Base-by-base conservation (phyloP, 2,329 filamentous ascomycete genomes). In the Fusarium nisikadoi region DNA sequence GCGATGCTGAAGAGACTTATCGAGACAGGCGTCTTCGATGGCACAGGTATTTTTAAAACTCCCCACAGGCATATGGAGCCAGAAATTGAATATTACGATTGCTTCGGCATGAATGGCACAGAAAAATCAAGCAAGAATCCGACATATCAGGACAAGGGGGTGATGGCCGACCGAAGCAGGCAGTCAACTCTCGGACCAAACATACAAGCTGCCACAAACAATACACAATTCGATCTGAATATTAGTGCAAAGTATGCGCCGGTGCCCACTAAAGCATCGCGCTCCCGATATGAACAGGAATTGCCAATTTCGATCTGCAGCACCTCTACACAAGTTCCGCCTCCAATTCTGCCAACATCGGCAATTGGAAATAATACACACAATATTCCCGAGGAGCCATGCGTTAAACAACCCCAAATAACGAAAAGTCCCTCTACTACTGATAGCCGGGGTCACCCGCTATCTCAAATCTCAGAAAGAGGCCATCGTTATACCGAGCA, bases 61-160 rank as follows among this genome's bases (percentile, higher is more conserved):
- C 29, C 20, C 8, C n/a, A 45, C 12, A 16, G 31, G 27, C 20
- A 14, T 10, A 19, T n/a, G n/a, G 35, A 41, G 29, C 20, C 41
- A 23, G 20, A 23, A 36, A 27, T 41, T n/a, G 33, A 53, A 17
- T 19, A 29, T 53, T 23, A 49, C 25, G 41, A n/a, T 29, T 35
- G 19, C 16, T 16, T 20, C 31, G 29, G 20, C 16, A 35, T 17
- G 12, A 14, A 29, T 57, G 23, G 23, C 27, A 17, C n/a, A 38
- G 9, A 29, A 23, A 13, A 31, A 20, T 14, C n/a, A 49, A 33
- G 19, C 17, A 56, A 43, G 17, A 14, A 14, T 9, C 29, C 29
- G n/a, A 29, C 45, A 23, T 75, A 75, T 42, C 38, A 75, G 41
- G 72, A 78, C 49, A 72, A 75, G 25, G 69, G 72, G 4, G 53